Evolutionary conservation across 345 rosid species (phyloP).

Genomic region (Gossypium arboreum): DNA sequence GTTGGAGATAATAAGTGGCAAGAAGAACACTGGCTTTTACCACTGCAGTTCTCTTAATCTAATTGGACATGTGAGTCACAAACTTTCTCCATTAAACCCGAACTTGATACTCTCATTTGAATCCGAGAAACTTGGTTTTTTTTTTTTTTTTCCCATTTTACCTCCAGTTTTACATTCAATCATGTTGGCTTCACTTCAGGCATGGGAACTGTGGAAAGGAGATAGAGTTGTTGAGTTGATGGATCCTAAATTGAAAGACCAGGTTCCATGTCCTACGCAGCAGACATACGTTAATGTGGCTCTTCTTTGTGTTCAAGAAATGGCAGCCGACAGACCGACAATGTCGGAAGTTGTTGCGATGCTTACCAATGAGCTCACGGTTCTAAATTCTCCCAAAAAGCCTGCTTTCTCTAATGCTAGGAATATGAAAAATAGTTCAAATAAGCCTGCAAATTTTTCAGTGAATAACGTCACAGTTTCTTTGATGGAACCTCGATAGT

Average conservation of each 20-base stretch:
- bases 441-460: neutral
- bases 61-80: slow-evolving; percentile 16
- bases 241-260: slow-evolving; percentile 3
- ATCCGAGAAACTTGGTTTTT: no score
- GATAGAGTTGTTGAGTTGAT: neutral
- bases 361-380: slow-evolving; percentile 19
- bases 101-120: no score
- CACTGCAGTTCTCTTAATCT: neutral
- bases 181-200: neutral
- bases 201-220: slow-evolving; percentile 3
- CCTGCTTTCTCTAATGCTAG: slow-evolving; percentile 21
- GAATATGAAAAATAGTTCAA: neutral
- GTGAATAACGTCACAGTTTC: slow-evolving; percentile 2
- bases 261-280: neutral
- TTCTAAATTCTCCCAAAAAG: slow-evolving; percentile 22
- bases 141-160: neutral
- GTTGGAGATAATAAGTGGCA: slow-evolving; percentile 10
- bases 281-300: slow-evolving; percentile 15
- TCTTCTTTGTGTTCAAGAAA: slow-evolving; percentile 25
- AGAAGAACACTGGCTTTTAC: slow-evolving; percentile 7
- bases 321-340: slow-evolving; percentile 25
- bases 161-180: neutral
- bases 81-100: no score
- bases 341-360: slow-evolving; percentile 25
- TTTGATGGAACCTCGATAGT: neutral